Base-by-base conservation (phyloP, 2,329 filamentous ascomycete species). In the Penicillium sp. region DNA sequence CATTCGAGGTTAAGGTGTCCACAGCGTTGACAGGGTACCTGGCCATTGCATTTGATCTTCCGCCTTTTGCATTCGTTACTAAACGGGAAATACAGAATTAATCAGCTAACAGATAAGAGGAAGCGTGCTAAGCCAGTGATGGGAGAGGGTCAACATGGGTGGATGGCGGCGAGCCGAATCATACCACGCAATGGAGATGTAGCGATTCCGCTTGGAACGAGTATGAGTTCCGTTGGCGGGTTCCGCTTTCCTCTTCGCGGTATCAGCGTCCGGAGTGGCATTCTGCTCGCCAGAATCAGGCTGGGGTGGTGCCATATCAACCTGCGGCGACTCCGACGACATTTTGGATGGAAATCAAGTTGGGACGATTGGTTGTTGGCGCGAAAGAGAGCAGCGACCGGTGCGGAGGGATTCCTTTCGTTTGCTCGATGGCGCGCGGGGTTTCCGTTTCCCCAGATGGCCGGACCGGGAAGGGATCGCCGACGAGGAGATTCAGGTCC, bases 31-130 rank as follows among this genome's bases (percentile, higher is more conserved):
- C 81, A 84, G 10, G 81, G 81, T 12, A 75, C 76, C 64, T 84
- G 76, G 37, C 81, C 81, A 67, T 83, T 84, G 69, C 81, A 83
- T 55, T 83, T 83, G 65, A 84, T 84, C 70, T 84, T 84, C 49
- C 81, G 75, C 43, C 81, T 71, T 64, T 83, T 82, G 69, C 80
- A 82, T 60, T 83, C 79, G 63, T 83, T 82, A 62, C 78, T 80
- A 42, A 35, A 28, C 38, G 35, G 21, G 12, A 13, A 17, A 17
- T 37, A n/a, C n/a, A n/a, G n/a, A n/a, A n/a, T n/a, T n/a, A n/a
- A n/a, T n/a, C n/a, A n/a, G n/a, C n/a, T n/a, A n/a, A n/a, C n/a
- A n/a, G n/a, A n/a, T n/a, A n/a, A n/a, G n/a, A n/a, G n/a, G n/a
- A n/a, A n/a, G n/a, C n/a, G n/a, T n/a, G n/a, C n/a, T n/a, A n/a